Conservation (phyloP, 192 early-diverging fungal species). For the Obelidium mucronatum region DNA sequence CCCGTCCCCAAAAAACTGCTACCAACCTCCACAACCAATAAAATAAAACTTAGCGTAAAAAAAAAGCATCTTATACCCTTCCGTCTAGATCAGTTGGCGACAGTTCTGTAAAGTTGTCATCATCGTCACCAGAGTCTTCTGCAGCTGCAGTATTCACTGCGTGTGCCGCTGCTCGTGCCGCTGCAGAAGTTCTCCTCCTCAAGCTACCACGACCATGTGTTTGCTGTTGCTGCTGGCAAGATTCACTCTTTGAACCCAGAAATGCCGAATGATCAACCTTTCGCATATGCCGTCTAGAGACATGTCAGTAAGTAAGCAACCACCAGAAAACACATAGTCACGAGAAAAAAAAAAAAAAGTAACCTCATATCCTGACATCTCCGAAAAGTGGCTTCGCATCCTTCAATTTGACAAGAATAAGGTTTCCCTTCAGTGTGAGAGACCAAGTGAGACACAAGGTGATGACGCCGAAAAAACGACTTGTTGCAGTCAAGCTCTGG, state of each 20-base stretch:
- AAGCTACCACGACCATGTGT: no score
- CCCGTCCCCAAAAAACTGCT: no score
- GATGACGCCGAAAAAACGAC: slow-evolving; percentile 6
- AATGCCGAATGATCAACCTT: slow-evolving; percentile 9
- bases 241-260: neutral
- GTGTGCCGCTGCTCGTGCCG: no score
- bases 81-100: no score
- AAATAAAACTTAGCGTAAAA: no score
- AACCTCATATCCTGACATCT: slow-evolving; percentile 21
- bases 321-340: neutral
- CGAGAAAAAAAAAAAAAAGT: neutral
- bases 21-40: no score
- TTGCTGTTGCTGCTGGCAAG: neutral
- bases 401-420: neutral
- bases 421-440: slow-evolving; percentile 17
- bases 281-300: slow-evolving; percentile 8
- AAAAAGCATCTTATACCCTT: no score
- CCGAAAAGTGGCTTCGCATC: slow-evolving; percentile 12
- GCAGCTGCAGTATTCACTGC: no score
- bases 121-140: no score
- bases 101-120: no score
- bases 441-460: slow-evolving; percentile 18
- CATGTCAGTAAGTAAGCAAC: neutral
- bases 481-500: neutral
- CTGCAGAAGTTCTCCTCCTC: no score